Evolutionary conservation across 352 stramenopile genomes (phyloP).

Genomic region (Discostella stelligera): DNA sequence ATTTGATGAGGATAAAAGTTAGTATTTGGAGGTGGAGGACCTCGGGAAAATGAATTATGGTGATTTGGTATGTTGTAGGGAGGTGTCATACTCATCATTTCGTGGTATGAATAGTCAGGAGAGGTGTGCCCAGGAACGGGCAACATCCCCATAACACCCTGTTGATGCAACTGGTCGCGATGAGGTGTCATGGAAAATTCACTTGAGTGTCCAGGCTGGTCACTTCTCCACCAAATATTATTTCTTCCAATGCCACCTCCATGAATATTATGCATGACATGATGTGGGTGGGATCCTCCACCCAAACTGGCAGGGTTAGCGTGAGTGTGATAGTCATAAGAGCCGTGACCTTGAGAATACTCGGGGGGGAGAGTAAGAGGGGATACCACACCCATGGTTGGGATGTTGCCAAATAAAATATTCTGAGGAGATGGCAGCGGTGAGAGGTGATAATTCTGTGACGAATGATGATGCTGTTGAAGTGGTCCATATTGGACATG

Average conservation of each 20-base stretch:
- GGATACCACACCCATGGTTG: conserved; percentile 23
- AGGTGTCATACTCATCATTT: conserved; percentile 9
- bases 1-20: conserved; percentile 26
- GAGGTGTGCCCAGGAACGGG: conserved; percentile 41
- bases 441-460: conserved; percentile 18
- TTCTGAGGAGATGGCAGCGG: conserved; percentile 19
- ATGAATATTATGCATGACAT: conserved; percentile 10
- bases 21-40: background rate
- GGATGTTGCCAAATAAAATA: conserved; percentile 10
- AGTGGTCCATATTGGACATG: conserved; percentile 11
- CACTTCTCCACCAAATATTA: background rate
- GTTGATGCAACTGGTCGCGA: conserved; percentile 15
- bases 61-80: conserved; percentile 17
- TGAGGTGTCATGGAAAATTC: conserved; percentile 16
- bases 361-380: conserved; percentile 35
- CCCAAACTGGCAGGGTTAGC: background rate
- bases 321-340: conserved; percentile 13
- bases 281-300: conserved; percentile 6
- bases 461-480: conserved; percentile 16
- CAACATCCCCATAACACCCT: conserved; percentile 16
- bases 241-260: conserved; percentile 6
- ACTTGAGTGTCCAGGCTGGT: background rate
- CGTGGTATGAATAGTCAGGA: conserved; percentile 26
- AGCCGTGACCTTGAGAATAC: conserved; percentile 8
- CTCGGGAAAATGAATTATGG: background rate